Evolutionary conservation across 2,329 filamentous ascomycete species (phyloP).

Genomic region (Sclerotinia spermophila): DNA sequence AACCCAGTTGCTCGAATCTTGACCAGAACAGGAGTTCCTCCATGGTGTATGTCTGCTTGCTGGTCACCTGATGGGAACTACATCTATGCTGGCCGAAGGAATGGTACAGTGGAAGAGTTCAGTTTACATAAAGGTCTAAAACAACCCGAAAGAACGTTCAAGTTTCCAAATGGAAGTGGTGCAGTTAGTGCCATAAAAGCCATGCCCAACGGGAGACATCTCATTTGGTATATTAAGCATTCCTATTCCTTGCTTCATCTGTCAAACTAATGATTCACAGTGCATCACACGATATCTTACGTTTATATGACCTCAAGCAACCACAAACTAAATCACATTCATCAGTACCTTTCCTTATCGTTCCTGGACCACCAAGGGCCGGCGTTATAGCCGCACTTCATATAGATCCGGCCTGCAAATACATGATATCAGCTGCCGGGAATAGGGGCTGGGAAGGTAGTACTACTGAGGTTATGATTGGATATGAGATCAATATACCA

Average conservation of each 20-base stretch:
- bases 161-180: slow-evolving; percentile 84
- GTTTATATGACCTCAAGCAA: slow-evolving; percentile 82
- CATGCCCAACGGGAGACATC: slow-evolving; percentile 89
- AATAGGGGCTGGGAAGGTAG: slow-evolving; percentile 94
- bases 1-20: slow-evolving; percentile 76
- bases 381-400: slow-evolving; percentile 85
- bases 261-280: slow-evolving; percentile 41
- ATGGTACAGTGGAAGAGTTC: slow-evolving; percentile 91
- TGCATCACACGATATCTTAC: slow-evolving; percentile 88
- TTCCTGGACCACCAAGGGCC: slow-evolving; percentile 78
- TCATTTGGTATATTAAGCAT: slow-evolving; percentile 65
- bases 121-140: slow-evolving; percentile 77
- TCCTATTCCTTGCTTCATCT: slow-evolving; percentile 10
- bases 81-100: slow-evolving; percentile 88
- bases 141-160: slow-evolving; percentile 73
- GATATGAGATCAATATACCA: slow-evolving; percentile 72
- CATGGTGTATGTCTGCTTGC: slow-evolving; percentile 96
- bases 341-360: slow-evolving; percentile 89
- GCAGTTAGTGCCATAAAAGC: slow-evolving; percentile 82
- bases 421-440: slow-evolving; percentile 88
- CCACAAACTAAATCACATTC: slow-evolving; percentile 63
- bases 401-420: slow-evolving; percentile 81
- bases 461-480: slow-evolving; percentile 84
- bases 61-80: slow-evolving; percentile 95
- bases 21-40: slow-evolving; percentile 72